These are phyloP conservation scores for Rhododendron vialii DNA, from an alignment of 148 eudicot genomes.

Conservation along the genomic window DNA sequence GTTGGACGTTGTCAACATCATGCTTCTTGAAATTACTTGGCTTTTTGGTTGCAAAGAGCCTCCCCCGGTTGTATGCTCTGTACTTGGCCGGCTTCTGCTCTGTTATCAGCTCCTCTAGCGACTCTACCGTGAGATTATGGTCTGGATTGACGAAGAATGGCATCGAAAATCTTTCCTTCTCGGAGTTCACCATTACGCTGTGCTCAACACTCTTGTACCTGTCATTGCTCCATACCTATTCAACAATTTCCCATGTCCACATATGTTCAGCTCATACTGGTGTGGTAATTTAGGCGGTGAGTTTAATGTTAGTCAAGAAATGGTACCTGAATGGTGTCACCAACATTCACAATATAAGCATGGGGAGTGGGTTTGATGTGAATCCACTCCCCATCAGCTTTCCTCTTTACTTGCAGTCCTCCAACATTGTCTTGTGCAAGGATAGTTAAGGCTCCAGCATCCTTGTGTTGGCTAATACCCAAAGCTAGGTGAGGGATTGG, in stretches of 20 bases:
- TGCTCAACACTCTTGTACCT: slow-evolving; percentile 65
- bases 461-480: slow-evolving; percentile 75
- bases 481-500: slow-evolving; percentile 59
- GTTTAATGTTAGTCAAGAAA: too few species aligned
- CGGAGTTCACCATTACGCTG: slow-evolving; percentile 46
- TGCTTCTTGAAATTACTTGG: slow-evolving; percentile 62
- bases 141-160: slow-evolving; percentile 54
- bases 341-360: slow-evolving; percentile 68
- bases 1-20: slow-evolving; percentile 52
- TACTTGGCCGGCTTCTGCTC: slow-evolving; percentile 44
- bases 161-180: slow-evolving; percentile 48
- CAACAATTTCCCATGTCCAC: not conserved
- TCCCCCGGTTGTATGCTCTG: slow-evolving; percentile 49
- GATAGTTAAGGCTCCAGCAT: slow-evolving; percentile 60
- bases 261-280: not conserved
- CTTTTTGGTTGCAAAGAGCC: slow-evolving; percentile 37
- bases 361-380: slow-evolving; percentile 54
- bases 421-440: slow-evolving; percentile 82
- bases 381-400: slow-evolving; percentile 68
- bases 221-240: slow-evolving; percentile 71
- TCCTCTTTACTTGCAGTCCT: slow-evolving; percentile 71
- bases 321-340: slow-evolving; percentile 70
- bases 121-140: slow-evolving; percentile 45
- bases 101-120: slow-evolving; percentile 39
- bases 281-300: too few species aligned